Base-by-base conservation (phyloP, 176 grass and related monocot species). In the Eragrostis curvula region DNA sequence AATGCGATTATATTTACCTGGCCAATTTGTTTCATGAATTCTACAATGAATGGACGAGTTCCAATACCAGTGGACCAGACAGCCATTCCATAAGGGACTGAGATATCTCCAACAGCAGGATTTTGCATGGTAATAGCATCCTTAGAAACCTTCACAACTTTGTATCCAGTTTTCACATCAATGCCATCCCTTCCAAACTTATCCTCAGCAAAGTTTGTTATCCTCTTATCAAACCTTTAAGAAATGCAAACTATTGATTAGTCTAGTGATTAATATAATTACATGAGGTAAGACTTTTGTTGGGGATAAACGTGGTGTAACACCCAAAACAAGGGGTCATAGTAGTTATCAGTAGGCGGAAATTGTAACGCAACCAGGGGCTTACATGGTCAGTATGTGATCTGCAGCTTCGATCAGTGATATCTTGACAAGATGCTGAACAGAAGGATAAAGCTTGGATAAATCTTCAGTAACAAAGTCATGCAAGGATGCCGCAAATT, bases 21-120 rank as follows among this genome's bases (percentile, higher is more conserved):
- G 69, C 87, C 89, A 88, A 99, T 96, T 83, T 93, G 93, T 94
- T 96, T 96, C 96, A 99, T 99, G 77, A 99, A 99, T 17, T 99
- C 87, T 63, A 89, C 61, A 71, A 99, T 77, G 70, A 99, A 81
- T 51, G 96, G 96, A 66, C 91, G 93, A 27, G 96, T 93, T 45
- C 96, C 96, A 66, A 96, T 96, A 42, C 96, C 96, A 47, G 96
- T 88, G 25, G 96, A 96, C 96, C 96, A 99, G 24, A 99, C 93
- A 80, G 91, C 93, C 96, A 99, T 94, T 84, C 96, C 93, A 56
- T 96, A 99, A 79, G 96, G 93, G 39, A 99, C 79, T 71, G 88
- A 82, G 42, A 90, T 46, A 66, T 96, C 89, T 20, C 84, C 93
- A 75, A 75, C 47, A 3, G 75, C 81, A 77, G 81, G 71, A 64